Conservation (phyloP, 2,329 filamentous ascomycete genomes). For the Knufia petricola region DNA sequence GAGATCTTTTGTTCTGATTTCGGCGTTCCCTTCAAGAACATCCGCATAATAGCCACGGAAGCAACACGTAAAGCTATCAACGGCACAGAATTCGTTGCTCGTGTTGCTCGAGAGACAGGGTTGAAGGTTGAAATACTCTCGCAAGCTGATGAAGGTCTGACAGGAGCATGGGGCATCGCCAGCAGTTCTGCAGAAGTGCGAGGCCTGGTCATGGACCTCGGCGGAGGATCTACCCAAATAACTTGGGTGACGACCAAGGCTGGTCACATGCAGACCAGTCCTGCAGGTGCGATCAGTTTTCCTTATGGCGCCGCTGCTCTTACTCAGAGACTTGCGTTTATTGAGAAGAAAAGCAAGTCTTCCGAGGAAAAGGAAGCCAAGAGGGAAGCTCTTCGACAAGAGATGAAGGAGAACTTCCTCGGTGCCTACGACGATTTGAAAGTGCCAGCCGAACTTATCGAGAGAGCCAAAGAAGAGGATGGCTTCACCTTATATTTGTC, state of each 20-base stretch:
- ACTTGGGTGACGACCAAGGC: conserved; percentile 51
- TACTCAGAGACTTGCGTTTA: conserved; percentile 43
- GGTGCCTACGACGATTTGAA: conserved; percentile 47
- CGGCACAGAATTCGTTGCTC: conserved; percentile 54
- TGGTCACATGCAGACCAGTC: conserved; percentile 43
- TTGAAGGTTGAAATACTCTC: conserved; percentile 62
- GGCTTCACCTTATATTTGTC: conserved; percentile 71
- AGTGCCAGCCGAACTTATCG: conserved; percentile 45
- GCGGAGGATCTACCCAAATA: conserved; percentile 56
- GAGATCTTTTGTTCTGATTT: conserved; percentile 59
- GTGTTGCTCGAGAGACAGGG: conserved; percentile 54
- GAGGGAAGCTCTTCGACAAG: conserved; percentile 24
- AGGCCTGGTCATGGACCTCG: conserved; percentile 73
- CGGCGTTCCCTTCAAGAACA: conserved; percentile 52
- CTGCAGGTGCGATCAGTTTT: conserved; percentile 51
- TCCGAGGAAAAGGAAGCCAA: conserved; percentile 33
- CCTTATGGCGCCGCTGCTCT: conserved; percentile 62
- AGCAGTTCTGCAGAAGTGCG: conserved; percentile 59
- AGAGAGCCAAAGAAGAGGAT: conserved; percentile 35
- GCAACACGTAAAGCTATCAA: conserved; percentile 76
- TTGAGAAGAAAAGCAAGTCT: conserved; percentile 34
- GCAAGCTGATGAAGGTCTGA: conserved; percentile 69
- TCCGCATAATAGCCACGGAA: conserved; percentile 78
- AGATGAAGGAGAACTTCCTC: conserved; percentile 49
- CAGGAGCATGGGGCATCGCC: conserved; percentile 74